Evolutionary conservation across 2,329 filamentous ascomycete species (phyloP).

Genomic region (Fusarium sp.): DNA sequence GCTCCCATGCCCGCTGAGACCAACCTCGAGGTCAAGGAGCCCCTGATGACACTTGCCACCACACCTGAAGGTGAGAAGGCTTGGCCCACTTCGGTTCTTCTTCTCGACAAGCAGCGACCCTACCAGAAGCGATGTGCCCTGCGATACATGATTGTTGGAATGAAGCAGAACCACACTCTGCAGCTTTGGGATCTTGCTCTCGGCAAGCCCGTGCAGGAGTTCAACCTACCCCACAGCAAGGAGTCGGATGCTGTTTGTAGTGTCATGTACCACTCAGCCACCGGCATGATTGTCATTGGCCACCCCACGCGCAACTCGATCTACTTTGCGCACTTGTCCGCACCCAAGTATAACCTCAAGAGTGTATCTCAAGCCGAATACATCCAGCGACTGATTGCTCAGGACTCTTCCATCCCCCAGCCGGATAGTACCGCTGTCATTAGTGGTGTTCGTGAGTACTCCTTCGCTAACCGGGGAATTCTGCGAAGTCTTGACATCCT

Average conservation of each 20-base stretch:
- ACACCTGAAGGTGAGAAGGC: conserved; percentile 91
- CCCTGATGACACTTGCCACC: conserved; percentile 86
- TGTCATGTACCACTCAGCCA: conserved; percentile 90
- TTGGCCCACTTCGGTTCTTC: conserved; percentile 94
- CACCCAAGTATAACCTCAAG: conserved; percentile 88
- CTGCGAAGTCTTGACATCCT: conserved; percentile 92
- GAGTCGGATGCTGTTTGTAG: conserved; percentile 99
- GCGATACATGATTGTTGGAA: conserved; percentile 94
- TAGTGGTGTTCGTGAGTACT: conserved; percentile 95
- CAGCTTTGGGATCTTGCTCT: conserved; percentile 98
- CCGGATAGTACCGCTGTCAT: conserved; percentile 97
- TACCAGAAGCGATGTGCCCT: conserved; percentile 90
- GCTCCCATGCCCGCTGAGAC: conserved; percentile 64
- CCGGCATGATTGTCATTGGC: conserved; percentile 92
- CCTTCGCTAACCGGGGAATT: conserved; percentile 85
- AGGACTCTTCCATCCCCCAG: conserved; percentile 78
- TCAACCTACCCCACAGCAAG: conserved; percentile 94
- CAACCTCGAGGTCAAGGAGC: conserved; percentile 82
- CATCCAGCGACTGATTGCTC: conserved; percentile 79
- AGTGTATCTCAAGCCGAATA: conserved; percentile 89
- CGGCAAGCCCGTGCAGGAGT: conserved; percentile 94
- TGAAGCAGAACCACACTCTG: conserved; percentile 98
- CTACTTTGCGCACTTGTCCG: conserved; percentile 95
- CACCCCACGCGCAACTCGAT: conserved; percentile 97
- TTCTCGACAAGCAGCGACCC: conserved; percentile 95